Percentiles rank a stretch among this genome's conserved stretches.
These are phyloP conservation scores for Gloeophyllum trabeum DNA, from an alignment of 768 basidiomycete species.

Conservation along the genomic window DNA sequence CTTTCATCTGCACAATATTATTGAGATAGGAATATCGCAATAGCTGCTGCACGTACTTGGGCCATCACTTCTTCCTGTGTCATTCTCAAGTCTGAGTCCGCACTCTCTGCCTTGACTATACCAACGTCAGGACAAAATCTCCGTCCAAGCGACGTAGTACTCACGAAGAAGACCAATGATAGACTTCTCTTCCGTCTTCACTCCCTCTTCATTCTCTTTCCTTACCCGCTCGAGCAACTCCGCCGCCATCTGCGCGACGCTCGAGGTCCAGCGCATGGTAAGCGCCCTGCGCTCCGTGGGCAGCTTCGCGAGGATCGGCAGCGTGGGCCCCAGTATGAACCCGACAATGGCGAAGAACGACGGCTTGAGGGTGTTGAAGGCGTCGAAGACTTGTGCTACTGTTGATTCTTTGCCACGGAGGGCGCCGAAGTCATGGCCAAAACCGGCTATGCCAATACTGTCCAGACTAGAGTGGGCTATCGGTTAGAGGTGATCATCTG, in stretches of 20 bases:
- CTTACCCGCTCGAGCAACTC: not conserved
- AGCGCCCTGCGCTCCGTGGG: not conserved
- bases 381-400: conserved; percentile 18
- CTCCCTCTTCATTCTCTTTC: not conserved
- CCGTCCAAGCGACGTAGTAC: not conserved
- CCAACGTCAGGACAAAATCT: not conserved
- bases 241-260: not conserved
- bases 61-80: conserved; percentile 29
- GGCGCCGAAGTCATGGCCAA: conserved; percentile 43
- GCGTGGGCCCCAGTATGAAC: not conserved
- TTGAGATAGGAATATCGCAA: not conserved
- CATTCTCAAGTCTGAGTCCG: conserved; percentile 17
- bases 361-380: conserved; percentile 10
- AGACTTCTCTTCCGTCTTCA: not conserved
- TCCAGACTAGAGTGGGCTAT: conserved; percentile 36
- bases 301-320: not conserved
- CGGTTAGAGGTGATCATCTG: not conserved
- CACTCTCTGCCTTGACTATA: conserved; percentile 20
- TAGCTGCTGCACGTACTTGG: conserved; percentile 15
- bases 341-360: not conserved
- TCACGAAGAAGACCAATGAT: not conserved
- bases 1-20: conserved; percentile 23
- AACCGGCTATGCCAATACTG: conserved; percentile 46
- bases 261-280: not conserved
- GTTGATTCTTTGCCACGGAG: conserved; percentile 34